Base-by-base conservation (phyloP, 2,329 filamentous ascomycete genomes). In the Colletotrichum sp. region DNA sequence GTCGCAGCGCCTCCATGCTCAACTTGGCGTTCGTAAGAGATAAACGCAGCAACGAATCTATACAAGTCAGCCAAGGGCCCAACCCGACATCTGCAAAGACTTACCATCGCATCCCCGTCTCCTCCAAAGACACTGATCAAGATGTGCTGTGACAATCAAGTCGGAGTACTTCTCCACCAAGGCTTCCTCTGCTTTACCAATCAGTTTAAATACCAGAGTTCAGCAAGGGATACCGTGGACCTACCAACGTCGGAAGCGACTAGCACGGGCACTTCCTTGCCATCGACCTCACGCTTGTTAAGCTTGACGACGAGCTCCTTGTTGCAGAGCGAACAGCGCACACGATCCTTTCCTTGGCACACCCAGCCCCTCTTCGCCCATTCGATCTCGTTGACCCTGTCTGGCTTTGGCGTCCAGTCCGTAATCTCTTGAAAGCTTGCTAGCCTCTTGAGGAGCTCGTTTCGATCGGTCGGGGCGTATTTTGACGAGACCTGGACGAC, bases 331-430 rank as follows among this genome's bases (percentile, higher is more conserved):
- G 94, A 93, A 83, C 97, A 99, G 21, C 93, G 92, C 18, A 99
- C 95, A 6, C 94, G 94, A 84, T 98, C 96, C 78, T 93, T 92
- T 80, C 94, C 94, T 62, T 94, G 92, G 81, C 96, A 98, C 6
- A 94, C 89, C 96, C 97, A 99, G 1, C 96, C 96, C 75, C 95
- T 89, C 87, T 96, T 98, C 1, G 96, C 96, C 97, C 97, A 99
- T 83, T 96, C 94, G 9, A 98, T 93, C 85, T 99, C 97, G 82
- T 92, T 95, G 80, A 99, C 93, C 39, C 89, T 89, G 69, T 96
- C 92, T 0, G 97, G 96, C 83, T 99, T 99, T 0, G 95, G 94
- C n/a, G 95, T 94, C 96, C 96, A 99, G 82, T 94, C 92, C 70
- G 95, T 97, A 64, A 99, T 93, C 79, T 96, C 95, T 82, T 96